These are phyloP conservation scores for Candida sithepensis DNA, from an alignment of 805 yeast genomes.

Conservation along the genomic window DNA sequence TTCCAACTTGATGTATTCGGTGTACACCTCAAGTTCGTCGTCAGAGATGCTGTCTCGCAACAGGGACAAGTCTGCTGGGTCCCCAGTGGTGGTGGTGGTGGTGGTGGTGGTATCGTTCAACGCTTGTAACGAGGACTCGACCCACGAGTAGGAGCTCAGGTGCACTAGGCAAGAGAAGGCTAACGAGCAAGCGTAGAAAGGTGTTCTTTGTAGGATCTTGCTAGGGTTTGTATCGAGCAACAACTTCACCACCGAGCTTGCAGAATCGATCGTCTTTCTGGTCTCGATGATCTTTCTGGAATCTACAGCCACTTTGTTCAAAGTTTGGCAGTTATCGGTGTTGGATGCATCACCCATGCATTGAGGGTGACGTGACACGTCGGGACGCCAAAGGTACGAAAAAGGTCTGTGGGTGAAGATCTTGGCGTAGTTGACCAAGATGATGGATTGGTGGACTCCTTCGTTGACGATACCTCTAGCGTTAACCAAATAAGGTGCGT, in stretches of 20 bases:
- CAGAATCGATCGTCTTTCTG: conserved; percentile 51
- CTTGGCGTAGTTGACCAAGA: conserved; percentile 47
- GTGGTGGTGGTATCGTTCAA: conserved; percentile 7
- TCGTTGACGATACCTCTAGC: conserved; percentile 45
- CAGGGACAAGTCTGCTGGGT: conserved; percentile 13
- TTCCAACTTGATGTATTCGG: conserved; percentile 47
- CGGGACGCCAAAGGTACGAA: conserved; percentile 49
- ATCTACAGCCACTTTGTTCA: conserved; percentile 34
- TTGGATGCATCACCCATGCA: conserved; percentile 30
- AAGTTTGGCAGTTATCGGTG: conserved; percentile 28
- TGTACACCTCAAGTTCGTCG: conserved; percentile 40
- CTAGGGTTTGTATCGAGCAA: conserved; percentile 46
- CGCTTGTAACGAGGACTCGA: conserved; percentile 34
- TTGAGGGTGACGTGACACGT: conserved; percentile 38
- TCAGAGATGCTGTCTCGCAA: conserved; percentile 24
- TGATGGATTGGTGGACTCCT: conserved; percentile 49
- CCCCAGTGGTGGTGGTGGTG: no score
- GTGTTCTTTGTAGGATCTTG: conserved; percentile 42
- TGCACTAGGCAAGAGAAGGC: conserved; percentile 53
- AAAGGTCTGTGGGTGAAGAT: conserved; percentile 54
- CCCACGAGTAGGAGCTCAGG: conserved; percentile 51
- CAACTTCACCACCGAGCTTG: conserved; percentile 43
- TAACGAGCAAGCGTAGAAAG: conserved; percentile 49
- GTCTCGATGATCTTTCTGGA: conserved; percentile 49
- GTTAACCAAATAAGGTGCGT: conserved; percentile 40